Evolutionary conservation across 1,284 basidiomycete genomes (phyloP), one percentile per base, ranked within the genome.

Genomic region (Malassezia restricta): DNA sequence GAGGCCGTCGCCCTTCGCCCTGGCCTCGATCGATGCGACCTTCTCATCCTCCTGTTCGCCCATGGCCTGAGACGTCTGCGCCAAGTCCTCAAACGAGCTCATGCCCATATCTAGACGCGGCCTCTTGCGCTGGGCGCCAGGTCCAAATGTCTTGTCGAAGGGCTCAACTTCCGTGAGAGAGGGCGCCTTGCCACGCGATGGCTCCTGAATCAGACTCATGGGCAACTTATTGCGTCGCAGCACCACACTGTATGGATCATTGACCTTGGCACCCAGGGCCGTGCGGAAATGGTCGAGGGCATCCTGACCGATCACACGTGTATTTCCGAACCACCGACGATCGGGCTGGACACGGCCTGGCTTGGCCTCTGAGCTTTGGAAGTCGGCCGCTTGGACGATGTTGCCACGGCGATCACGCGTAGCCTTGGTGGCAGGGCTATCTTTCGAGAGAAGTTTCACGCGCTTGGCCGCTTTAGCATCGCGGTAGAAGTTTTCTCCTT

Each of bases 251-350:
- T 73, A 73, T 0, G 70, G 70, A 35, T 73, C 70, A 38, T 68
- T 62, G 27, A 65, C 67, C n/a, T 63, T 58, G 39, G 61, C 57
- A 6, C 58, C 62, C 28, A 73, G 62, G 30, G 66, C 62, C n/a
- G 63, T 68, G 5, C 68, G 58, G 62, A 73, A 73, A 54, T 73
- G 68, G 68, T 95, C 90, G 66, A 73, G 57, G 14, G 70, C 70
- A 57, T 71, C 68, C 47, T 73, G 70, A 5, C 59, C 63, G 73
- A 99, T 96, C 47, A 96, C 92, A 69, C 94, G 80, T 9, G 94
- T 98, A 76, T 98, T 98, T 43, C 91, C 55, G 55, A 73, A 73
- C 70, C 70, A 73, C 28, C 68, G 63, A 46, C 68, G 59, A 55
- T 73, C 68, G 5, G 68, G 70, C 57, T 71, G 68, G 12, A 73